These are phyloP conservation scores for Lactarius akahatsu DNA, from an alignment of 768 basidiomycete species.

Conservation along the genomic window DNA sequence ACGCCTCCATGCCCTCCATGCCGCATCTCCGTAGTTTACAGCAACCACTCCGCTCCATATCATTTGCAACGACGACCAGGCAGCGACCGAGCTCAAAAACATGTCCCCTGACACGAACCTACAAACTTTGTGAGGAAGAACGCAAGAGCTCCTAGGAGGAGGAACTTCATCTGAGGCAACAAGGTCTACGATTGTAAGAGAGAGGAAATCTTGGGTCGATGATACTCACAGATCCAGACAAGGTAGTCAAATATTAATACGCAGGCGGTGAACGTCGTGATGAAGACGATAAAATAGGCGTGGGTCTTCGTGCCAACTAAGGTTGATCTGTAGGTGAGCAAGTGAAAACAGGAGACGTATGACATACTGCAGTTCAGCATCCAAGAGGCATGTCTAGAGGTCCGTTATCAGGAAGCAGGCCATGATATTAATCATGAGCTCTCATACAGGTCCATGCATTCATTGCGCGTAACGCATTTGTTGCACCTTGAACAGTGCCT, in stretches of 20 bases:
- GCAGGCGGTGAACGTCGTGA: background rate
- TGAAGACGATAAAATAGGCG: background rate
- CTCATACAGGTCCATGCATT: background rate
- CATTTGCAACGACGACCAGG: constrained; percentile 14
- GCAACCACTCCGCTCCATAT: background rate
- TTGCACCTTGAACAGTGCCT: constrained; percentile 17
- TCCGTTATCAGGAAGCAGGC: background rate
- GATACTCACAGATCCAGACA: constrained; percentile 14
- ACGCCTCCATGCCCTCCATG: background rate
- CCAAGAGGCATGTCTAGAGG: constrained; percentile 1
- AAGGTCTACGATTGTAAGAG: background rate
- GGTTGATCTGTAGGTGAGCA: background rate
- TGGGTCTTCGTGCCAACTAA: constrained; percentile 19
- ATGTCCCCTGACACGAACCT: constrained; percentile 5
- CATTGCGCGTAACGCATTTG: constrained; percentile 7
- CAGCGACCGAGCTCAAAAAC: constrained; percentile 5
- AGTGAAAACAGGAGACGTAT: background rate
- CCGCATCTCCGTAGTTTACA: background rate
- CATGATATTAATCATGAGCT: background rate
- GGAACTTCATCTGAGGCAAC: background rate
- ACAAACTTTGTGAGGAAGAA: background rate
- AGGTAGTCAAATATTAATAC: constrained; percentile 9
- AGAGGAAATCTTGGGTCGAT: background rate
- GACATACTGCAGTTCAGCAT: constrained; percentile 19
- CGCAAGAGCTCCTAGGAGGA: background rate